Conservation (phyloP, 2,329 filamentous ascomycete species). For the Phaeosphaeriaceae sp. region DNA sequence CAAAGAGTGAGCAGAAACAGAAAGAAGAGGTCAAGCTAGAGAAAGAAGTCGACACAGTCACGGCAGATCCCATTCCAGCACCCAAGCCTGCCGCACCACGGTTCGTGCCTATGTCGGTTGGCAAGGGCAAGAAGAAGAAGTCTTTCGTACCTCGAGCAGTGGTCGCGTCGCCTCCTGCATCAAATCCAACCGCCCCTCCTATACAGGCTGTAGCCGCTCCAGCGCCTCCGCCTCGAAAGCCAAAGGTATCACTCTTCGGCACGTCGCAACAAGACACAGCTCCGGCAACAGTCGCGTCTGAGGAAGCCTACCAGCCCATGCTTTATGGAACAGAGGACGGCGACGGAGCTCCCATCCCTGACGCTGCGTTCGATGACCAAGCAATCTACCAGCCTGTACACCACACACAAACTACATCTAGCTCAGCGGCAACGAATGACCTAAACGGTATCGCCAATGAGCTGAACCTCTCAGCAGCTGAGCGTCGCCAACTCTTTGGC, state of each 20-base stretch:
- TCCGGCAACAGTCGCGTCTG: slow-evolving; percentile 20
- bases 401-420: slow-evolving; percentile 15
- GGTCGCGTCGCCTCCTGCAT: slow-evolving; percentile 1
- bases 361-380: slow-evolving; percentile 19
- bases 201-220: slow-evolving; percentile 20
- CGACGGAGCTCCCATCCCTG: slow-evolving; percentile 20
- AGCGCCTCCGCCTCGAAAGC: slow-evolving; percentile 52
- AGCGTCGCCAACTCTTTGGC: slow-evolving; percentile 85
- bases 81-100: slow-evolving; percentile 77
- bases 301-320: slow-evolving; percentile 49
- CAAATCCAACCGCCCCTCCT: slow-evolving; percentile 4
- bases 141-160: slow-evolving; percentile 17
- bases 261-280: slow-evolving; percentile 56
- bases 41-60: slow-evolving; percentile 31
- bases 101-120: slow-evolving; percentile 90
- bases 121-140: slow-evolving; percentile 68
- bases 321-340: slow-evolving; percentile 40
- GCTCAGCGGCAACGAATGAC: slow-evolving; percentile 55
- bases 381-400: slow-evolving; percentile 8
- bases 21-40: slow-evolving; percentile 48
- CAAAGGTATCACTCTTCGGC: slow-evolving; percentile 76
- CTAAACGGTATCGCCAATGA: slow-evolving; percentile 77
- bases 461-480: slow-evolving; percentile 78
- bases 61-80: slow-evolving; percentile 62
- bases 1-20: slow-evolving; percentile 30